Percentiles rank a stretch among this genome's conserved stretches.
phyloP scores from a whole-genome alignment of 768 basidiomycete species.

The Imleria badia region DNA sequence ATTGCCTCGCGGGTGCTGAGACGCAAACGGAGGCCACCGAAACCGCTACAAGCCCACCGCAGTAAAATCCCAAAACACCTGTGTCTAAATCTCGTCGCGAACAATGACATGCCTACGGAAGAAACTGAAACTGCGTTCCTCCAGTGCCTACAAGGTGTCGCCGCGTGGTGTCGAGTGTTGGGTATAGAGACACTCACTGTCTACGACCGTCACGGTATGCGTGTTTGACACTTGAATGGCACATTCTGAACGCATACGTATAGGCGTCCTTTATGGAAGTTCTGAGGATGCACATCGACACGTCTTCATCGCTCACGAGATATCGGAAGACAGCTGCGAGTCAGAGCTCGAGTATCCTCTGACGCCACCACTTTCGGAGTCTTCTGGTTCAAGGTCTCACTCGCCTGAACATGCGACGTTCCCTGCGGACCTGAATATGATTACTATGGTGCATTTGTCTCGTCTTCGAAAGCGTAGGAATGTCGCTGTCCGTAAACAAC shows the following conservation, averaged over 20 bases:
- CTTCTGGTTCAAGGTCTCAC: slow-evolving; percentile 60
- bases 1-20: slow-evolving; percentile 42
- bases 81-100: slow-evolving; percentile 59
- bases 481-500: slow-evolving; percentile 25
- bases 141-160: slow-evolving; percentile 52
- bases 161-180: slow-evolving; percentile 59
- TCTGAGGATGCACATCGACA: slow-evolving; percentile 43
- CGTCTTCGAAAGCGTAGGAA: slow-evolving; percentile 22
- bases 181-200: slow-evolving; percentile 67
- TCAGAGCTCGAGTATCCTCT: slow-evolving; percentile 68
- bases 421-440: slow-evolving; percentile 13
- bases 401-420: slow-evolving; percentile 45
- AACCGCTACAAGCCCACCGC: slow-evolving; percentile 50
- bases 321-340: slow-evolving; percentile 38
- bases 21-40: slow-evolving; percentile 39
- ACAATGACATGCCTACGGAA: slow-evolving; percentile 36
- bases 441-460: slow-evolving; percentile 20
- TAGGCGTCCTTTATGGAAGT: slow-evolving; percentile 44
- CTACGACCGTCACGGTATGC: slow-evolving; percentile 71
- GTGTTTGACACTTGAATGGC: not conserved
- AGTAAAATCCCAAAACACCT: slow-evolving; percentile 64
- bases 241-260: slow-evolving; percentile 6
- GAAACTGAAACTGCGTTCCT: slow-evolving; percentile 44
- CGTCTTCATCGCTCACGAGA: slow-evolving; percentile 29
- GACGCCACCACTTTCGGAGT: slow-evolving; percentile 78